Conservation (phyloP, 257 asterid species). For the Cinchona pubescens region DNA sequence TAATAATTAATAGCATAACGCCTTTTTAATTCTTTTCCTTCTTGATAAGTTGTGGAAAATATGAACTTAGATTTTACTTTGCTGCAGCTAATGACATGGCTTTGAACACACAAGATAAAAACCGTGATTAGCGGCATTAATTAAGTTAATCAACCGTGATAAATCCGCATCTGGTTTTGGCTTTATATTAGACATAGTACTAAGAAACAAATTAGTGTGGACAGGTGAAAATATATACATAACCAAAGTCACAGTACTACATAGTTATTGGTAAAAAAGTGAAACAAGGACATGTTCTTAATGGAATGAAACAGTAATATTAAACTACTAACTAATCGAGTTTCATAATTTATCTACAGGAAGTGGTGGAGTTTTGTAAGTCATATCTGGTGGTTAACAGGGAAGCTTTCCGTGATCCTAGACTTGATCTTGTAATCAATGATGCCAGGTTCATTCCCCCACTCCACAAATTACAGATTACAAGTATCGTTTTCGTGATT, state of each 20-base stretch:
- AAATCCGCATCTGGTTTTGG: not conserved
- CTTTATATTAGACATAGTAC: not conserved
- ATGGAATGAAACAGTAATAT: not conserved
- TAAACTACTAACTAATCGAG: not conserved
- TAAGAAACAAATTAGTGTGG: conserved; percentile 6
- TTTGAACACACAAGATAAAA: not conserved
- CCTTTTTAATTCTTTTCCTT: not conserved
- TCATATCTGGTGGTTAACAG: conserved; percentile 67
- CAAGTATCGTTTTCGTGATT: not conserved
- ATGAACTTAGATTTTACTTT: conserved; percentile 15
- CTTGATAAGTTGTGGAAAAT: not conserved
- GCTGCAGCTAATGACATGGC: not conserved
- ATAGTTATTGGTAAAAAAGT: not conserved
- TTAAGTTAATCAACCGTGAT: not conserved
- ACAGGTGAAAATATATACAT: not conserved
- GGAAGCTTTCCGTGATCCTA: conserved; percentile 73
- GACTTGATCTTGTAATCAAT: conserved; percentile 72
- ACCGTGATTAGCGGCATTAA: conserved; percentile 8
- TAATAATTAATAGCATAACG: not conserved
- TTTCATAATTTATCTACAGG: conserved; percentile 41
- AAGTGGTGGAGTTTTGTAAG: conserved; percentile 88
- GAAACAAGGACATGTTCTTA: not conserved
- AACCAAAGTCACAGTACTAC: not conserved
- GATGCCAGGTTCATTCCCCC: conserved; percentile 65
- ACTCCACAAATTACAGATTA: not conserved